phyloP scores from a whole-genome alignment of 306 rosid genomes.

The Lathyrus oleraceus region DNA sequence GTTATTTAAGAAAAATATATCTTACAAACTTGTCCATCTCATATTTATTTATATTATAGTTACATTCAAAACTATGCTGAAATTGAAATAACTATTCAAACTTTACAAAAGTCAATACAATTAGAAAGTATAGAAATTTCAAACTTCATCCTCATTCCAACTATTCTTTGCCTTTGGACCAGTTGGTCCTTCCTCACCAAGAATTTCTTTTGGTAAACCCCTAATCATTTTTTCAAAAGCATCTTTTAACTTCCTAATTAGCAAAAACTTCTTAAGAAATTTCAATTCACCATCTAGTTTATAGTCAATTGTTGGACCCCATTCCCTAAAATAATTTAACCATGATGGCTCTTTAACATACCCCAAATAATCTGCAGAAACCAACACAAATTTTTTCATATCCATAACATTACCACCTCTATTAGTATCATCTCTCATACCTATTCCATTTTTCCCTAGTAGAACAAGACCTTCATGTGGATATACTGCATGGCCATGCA shows the following conservation, averaged over 20 bases:
- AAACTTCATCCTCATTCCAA: not conserved
- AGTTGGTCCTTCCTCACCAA: slow-evolving; percentile 75
- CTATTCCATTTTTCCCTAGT: slow-evolving; percentile 50
- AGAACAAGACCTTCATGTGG: slow-evolving; percentile 57
- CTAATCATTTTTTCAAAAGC: slow-evolving; percentile 27
- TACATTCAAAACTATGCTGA: too few relatives aligned
- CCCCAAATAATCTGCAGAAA: slow-evolving; percentile 63
- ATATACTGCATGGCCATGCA: slow-evolving; percentile 70
- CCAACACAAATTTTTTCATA: slow-evolving; percentile 38
- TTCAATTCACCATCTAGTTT: slow-evolving; percentile 42
- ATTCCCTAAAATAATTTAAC: slow-evolving; percentile 57
- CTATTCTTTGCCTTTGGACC: not conserved
- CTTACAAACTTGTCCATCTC: too few relatives aligned
- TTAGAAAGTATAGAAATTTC: not conserved
- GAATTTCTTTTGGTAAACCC: slow-evolving; percentile 57
- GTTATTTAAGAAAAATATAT: too few relatives aligned
- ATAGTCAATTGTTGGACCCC: slow-evolving; percentile 70
- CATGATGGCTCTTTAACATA: slow-evolving; percentile 58
- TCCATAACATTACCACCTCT: slow-evolving; percentile 44
- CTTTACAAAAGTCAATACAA: too few relatives aligned
- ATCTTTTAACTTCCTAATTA: slow-evolving; percentile 35
- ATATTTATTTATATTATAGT: too few relatives aligned
- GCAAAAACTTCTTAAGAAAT: slow-evolving; percentile 44
- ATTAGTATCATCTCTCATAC: slow-evolving; percentile 60
- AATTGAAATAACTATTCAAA: too few relatives aligned